Base-by-base conservation (phyloP, 495 filamentous ascomycete genomes). In the Amphirosellinia nigrospora region DNA sequence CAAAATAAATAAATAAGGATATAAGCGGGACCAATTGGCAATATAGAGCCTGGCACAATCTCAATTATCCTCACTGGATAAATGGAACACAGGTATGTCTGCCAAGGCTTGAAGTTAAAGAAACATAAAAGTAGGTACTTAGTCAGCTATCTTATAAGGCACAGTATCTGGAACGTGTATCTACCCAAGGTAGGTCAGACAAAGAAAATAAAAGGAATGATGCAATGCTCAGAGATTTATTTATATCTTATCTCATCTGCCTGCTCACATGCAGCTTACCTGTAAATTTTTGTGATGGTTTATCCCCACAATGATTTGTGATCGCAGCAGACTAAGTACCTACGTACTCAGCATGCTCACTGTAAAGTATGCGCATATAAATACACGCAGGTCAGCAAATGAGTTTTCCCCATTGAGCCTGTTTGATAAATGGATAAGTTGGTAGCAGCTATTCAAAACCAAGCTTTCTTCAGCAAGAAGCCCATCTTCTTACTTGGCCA, bases 31-130 rank as follows among this genome's bases (percentile, higher is more conserved):
- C 55, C 16, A 58, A 53, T 16, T 53, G 50, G 23, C 21, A 52
- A 52, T 52, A 52, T 52, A 4, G 53, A 1, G 4, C 28, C 16
- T 36, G 15, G 30, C 30, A 16, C 53, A 3, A 15, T 41, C 34
- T 39, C 11, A 41, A 61, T 61, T 41, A 61, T 39, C 58, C 58
- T 60, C 2, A 11, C 56, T 60, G 56, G 56, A n/a, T 60, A 60
- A 60, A 60, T 60, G 30, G 58, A 19, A 61, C 34, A 21, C 58
- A 36, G 28, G 28, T 19, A 58, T 36, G 19, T 34, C 28, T 36
- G 55, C 55, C 55, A 58, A 58, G 55, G 8, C 10, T 36, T n/a
- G 55, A 36, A 58, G 23, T 4, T 28, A 28, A 23, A 41, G n/a
- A 28, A 3, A 3, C 23, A 7, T 0, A n/a, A n/a, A n/a, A 30